Evolutionary conservation across 768 basidiomycete genomes (phyloP).

Genomic region (Lanmaoa rubissima): DNA sequence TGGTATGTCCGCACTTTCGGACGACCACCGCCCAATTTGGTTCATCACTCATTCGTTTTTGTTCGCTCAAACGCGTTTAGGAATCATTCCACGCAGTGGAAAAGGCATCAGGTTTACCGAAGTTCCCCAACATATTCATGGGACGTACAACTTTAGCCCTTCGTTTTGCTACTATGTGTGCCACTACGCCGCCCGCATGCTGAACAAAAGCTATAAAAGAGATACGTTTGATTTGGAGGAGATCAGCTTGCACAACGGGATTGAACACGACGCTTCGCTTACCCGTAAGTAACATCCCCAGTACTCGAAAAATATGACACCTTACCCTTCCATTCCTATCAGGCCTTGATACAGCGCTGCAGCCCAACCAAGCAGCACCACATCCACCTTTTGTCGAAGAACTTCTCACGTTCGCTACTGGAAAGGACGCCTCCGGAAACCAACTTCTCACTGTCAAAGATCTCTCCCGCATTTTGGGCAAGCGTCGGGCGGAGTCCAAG

Average conservation of each 20-base stretch:
- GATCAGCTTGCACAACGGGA: slow-evolving; percentile 11
- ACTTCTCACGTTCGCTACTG: slow-evolving; percentile 56
- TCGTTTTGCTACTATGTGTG: slow-evolving; percentile 65
- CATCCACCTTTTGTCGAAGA: slow-evolving; percentile 52
- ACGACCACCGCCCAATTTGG: slow-evolving; percentile 25
- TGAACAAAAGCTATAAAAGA: slow-evolving; percentile 52
- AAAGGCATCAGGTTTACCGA: slow-evolving; percentile 60
- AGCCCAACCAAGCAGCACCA: slow-evolving; percentile 52
- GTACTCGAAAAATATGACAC: background rate
- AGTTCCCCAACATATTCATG: slow-evolving; percentile 36
- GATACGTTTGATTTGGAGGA: slow-evolving; percentile 63
- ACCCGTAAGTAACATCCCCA: slow-evolving; percentile 20
- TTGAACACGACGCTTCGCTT: slow-evolving; percentile 18
- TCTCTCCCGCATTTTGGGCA: slow-evolving; percentile 53
- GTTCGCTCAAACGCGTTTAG: slow-evolving; percentile 7
- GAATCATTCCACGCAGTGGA: slow-evolving; percentile 58
- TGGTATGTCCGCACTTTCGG: slow-evolving; percentile 51
- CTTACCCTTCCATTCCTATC: background rate
- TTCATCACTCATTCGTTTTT: background rate
- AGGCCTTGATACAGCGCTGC: slow-evolving; percentile 53
- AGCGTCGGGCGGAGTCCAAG: slow-evolving; percentile 58
- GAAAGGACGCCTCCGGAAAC: slow-evolving; percentile 49
- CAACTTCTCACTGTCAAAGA: slow-evolving; percentile 54
- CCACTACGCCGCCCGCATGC: slow-evolving; percentile 52
- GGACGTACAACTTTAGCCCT: slow-evolving; percentile 68